Evolutionary conservation across 2,329 filamentous ascomycete species (phyloP).

Genomic region (Magnaporthiopsis poae): DNA sequence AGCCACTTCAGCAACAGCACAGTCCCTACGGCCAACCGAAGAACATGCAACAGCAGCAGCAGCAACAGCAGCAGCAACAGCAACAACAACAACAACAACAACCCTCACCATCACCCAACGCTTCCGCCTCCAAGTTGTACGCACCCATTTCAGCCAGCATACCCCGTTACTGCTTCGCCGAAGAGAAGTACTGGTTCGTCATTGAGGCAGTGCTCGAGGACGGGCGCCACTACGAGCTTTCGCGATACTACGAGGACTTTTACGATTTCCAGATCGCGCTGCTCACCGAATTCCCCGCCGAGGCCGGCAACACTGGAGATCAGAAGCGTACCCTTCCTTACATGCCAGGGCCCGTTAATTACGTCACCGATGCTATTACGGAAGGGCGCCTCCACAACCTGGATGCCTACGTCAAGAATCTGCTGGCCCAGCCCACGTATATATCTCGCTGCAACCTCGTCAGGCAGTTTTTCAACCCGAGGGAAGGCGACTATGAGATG

Average conservation of each 20-base stretch:
- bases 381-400: constrained; percentile 86
- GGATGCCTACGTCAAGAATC: constrained; percentile 89
- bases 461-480: constrained; percentile 79
- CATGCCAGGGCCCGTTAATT: constrained; percentile 96
- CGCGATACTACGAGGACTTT: constrained; percentile 94
- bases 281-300: constrained; percentile 80
- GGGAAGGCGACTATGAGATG: constrained; percentile 87
- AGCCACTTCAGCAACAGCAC: constrained; percentile 23
- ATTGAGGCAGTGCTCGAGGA: constrained; percentile 87
- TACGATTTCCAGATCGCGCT: constrained; percentile 97
- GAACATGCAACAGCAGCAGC: constrained; percentile 19
- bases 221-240: constrained; percentile 83
- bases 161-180: constrained; percentile 86
- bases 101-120: constrained; percentile 21
- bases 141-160: constrained; percentile 77
- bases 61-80: no score
- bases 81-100: constrained; percentile 14
- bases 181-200: constrained; percentile 98
- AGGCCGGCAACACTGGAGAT: constrained; percentile 75
- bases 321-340: constrained; percentile 80
- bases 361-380: constrained; percentile 95
- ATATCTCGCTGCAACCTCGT: constrained; percentile 79
- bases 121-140: constrained; percentile 47
- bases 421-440: constrained; percentile 71
- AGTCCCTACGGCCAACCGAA: constrained; percentile 23